Conservation (phyloP, 73 alveolate species). For the Stentor coeruleus region DNA sequence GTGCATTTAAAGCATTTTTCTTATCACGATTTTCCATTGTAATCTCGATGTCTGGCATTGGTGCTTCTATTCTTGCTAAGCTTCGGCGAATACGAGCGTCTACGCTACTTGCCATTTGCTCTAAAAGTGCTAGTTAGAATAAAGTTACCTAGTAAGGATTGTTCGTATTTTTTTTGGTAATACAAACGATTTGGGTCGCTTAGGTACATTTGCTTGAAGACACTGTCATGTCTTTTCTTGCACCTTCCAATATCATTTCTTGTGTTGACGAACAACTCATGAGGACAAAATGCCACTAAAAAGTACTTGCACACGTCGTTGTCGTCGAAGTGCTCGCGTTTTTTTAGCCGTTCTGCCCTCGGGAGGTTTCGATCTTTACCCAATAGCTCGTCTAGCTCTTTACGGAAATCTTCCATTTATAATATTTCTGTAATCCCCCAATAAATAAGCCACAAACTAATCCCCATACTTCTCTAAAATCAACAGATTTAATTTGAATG, state of each 20-base stretch:
- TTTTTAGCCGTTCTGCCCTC: conserved; percentile 54
- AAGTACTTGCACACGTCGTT: conserved; percentile 78
- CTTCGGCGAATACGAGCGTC: conserved; percentile 66
- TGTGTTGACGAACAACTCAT: conserved; percentile 82
- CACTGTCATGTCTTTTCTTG: conserved; percentile 76
- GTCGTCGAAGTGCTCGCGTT: conserved; percentile 84
- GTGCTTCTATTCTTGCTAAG: conserved; percentile 77
- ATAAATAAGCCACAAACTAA: neutral
- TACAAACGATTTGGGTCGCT: conserved; percentile 62
- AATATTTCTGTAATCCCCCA: neutral
- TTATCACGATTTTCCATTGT: conserved; percentile 48
- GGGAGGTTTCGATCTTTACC: conserved; percentile 91
- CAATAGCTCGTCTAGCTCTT: conserved; percentile 81
- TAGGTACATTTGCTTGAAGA: conserved; percentile 72
- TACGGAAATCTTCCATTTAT: conserved; percentile 72
- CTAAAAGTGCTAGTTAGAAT: conserved; percentile 60
- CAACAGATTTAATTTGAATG: too few relatives aligned
- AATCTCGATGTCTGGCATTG: conserved; percentile 58
- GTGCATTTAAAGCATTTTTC: conserved; percentile 40
- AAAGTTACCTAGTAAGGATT: conserved; percentile 26
- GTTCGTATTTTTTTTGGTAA: conserved; percentile 81
- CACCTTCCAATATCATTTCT: conserved; percentile 83
- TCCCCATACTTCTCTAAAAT: neutral
- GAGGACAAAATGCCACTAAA: conserved; percentile 88
- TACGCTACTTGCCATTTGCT: conserved; percentile 62